These are phyloP conservation scores for Collybiopsis luxurians DNA, from an alignment of 768 basidiomycete species.

Conservation along the genomic window DNA sequence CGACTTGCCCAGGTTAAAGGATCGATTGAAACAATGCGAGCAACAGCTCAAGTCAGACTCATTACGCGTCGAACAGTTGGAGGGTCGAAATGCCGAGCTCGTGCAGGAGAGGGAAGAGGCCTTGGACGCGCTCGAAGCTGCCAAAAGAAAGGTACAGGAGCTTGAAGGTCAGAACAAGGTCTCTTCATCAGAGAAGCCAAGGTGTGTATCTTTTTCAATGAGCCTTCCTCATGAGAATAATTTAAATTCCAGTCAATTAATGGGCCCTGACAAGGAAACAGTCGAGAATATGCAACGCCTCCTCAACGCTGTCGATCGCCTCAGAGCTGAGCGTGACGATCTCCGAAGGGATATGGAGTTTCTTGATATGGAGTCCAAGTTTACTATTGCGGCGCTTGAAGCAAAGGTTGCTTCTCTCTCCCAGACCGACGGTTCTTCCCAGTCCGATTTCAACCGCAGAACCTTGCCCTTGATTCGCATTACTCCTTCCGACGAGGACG, in stretches of 20 bases:
- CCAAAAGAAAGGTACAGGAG: constrained; percentile 28
- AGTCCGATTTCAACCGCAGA: neutral
- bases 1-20: constrained; percentile 33
- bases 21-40: constrained; percentile 38
- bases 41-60: constrained; percentile 40
- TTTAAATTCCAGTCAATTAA: neutral
- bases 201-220: constrained; percentile 4
- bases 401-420: constrained; percentile 38
- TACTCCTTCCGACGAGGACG: neutral
- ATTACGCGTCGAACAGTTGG: constrained; percentile 34
- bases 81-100: constrained; percentile 44
- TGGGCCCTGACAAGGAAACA: constrained; percentile 23
- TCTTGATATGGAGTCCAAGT: constrained; percentile 62
- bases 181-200: constrained; percentile 16
- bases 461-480: neutral
- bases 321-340: constrained; percentile 64
- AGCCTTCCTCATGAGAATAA: neutral
- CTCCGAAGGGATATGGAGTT: constrained; percentile 66
- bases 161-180: constrained; percentile 23
- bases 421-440: constrained; percentile 15
- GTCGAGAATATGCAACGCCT: constrained; percentile 51
- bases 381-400: constrained; percentile 59
- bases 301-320: constrained; percentile 59
- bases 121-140: constrained; percentile 38
- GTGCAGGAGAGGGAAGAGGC: constrained; percentile 53